Percentiles rank a stretch among this genome's conserved stretches.
These are phyloP conservation scores for Rhipidocladum racemiflorum DNA, from an alignment of 176 grass and related monocot species.

Conservation along the genomic window DNA sequence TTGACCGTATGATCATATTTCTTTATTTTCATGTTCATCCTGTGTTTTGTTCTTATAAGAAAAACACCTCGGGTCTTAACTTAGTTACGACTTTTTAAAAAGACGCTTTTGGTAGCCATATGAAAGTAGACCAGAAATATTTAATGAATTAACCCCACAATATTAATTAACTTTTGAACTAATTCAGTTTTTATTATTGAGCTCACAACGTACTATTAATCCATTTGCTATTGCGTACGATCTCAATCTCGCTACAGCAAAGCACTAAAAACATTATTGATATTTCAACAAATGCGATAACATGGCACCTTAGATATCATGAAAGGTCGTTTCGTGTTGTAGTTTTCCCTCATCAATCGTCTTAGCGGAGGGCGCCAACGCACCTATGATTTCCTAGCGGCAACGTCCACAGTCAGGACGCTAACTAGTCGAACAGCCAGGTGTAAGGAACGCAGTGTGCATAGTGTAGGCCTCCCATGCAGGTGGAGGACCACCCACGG, in stretches of 20 bases:
- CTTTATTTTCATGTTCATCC: background rate
- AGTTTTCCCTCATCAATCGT: background rate
- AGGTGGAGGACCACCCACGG: background rate
- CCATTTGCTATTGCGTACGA: background rate
- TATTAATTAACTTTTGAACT: background rate
- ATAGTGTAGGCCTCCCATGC: constrained; percentile 18
- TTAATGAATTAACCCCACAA: background rate
- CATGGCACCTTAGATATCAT: background rate
- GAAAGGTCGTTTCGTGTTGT: background rate
- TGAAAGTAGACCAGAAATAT: background rate
- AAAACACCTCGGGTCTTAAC: background rate
- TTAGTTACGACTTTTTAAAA: background rate
- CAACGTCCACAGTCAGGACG: background rate
- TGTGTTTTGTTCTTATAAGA: background rate
- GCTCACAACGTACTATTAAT: background rate
- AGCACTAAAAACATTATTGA: background rate
- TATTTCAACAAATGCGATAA: background rate
- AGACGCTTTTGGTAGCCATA: background rate
- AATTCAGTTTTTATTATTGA: background rate
- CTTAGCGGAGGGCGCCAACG: background rate
- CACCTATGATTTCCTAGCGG: background rate
- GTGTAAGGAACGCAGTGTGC: constrained; percentile 23
- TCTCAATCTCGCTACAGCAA: background rate
- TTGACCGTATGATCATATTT: background rate
- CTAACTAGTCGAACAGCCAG: background rate